Base-by-base conservation (phyloP, 441 rosid genomes). In the Erodium texanum region DNA sequence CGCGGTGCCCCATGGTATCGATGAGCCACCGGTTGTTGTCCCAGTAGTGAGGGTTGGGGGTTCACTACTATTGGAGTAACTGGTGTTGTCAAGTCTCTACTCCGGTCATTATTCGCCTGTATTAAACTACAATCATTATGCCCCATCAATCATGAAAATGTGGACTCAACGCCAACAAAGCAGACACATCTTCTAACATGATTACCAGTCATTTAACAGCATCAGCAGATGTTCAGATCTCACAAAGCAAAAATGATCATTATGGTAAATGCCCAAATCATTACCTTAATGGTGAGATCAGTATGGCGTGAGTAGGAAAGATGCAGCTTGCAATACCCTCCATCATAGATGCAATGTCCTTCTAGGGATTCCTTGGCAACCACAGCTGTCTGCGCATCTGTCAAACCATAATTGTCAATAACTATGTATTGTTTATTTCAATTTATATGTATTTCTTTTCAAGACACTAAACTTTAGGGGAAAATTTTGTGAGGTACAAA, bases 281-380 rank as follows among this genome's bases (percentile, higher is more conserved):
- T 64, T 76, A 89, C 99, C 95, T 95, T 95, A 59, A 95, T 95
- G 80, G 90, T 95, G 72, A 95, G 98, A 76, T 92, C 99, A 0
- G 84, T 89, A 67, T 92, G 99, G 66, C 97, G 99, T 20, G 99
- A 92, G 81, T 86, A 90, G 9, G 99, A 87, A 18, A 92, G 77
- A 80, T 95, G 99, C 75, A 95, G 97, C 76, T 95, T 92, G 87
- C 99, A 92, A 77, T 83, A 95, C 34, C 98, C 99, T 70, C 99
- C 98, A 77, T 90, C 97, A 67, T 95, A 92, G 45, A 95, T 92
- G 82, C 97, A 89, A 68, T 95, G 99, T 66, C 99, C 99, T 86
- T 95, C 98, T 83, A 95, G 77, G 64, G 98, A 92, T 78, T 89
- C 97, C 82, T 92, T 95, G 19, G 97, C 99, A 70, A 82, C 83